Evolutionary conservation across 331 rosid genomes (phyloP), one percentile per base, ranked within the genome.

Genomic region (Quercus tomentella): DNA sequence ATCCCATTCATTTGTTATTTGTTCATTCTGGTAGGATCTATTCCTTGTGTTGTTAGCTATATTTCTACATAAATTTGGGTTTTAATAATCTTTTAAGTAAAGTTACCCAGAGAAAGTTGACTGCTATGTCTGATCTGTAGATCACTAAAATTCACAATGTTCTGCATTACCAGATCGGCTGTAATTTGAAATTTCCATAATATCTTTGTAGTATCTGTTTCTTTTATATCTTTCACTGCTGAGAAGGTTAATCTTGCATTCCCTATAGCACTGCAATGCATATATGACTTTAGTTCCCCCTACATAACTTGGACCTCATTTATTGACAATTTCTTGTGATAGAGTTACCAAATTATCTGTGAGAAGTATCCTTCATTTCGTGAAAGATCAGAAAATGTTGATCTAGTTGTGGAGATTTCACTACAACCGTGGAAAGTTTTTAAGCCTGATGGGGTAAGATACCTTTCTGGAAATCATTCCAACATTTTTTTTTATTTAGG

Each of bases 391-490:
- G 99, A 96, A 82, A 96, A 96, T 80, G 97, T 88, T 28, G 97
- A 96, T 82, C 98, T 96, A 21, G 92, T 96, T 7, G 99, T 96
- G 70, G 98, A 96, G 84, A 93, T 96, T 86, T 96, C 99, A 14
- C 84, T 96, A 63, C 99, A 96, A 85, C 99, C 99, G 0, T 96
- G 98, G 99, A 89, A 87, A 2, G 98, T 96, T 86, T 96, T 96
- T 85, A 89, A 91, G 90, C 99, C 98, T 54, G 99, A 96, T 82
- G 98, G 99, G 88, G 99, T 96, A 84, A 84, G 89, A 81, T 77
- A 70, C 57, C 43, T 69, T 82, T 81, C 56, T 28, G 41, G 70
- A 73, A 25, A 76, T 25, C 49, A 57, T 28, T 56, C 20, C 52
- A 49, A 49, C 61, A 25, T 61, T 72, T 56, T 2, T 18, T 26